phyloP scores from a whole-genome alignment of 106 monocot genomes.

The Vanilla planifolia region DNA sequence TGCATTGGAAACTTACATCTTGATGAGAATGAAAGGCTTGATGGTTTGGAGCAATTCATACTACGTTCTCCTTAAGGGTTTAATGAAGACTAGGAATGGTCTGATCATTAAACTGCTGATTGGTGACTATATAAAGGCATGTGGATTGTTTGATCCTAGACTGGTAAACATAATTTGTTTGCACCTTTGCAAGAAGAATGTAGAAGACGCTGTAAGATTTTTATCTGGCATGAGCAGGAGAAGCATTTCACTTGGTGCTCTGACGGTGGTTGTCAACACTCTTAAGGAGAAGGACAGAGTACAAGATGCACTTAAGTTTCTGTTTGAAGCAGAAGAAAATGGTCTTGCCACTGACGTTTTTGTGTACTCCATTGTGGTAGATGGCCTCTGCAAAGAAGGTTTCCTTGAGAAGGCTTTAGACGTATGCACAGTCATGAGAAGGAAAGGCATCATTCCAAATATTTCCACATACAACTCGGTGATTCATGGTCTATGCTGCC shows the following conservation, averaged over 20 bases:
- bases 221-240: slow-evolving; percentile 16
- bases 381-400: slow-evolving; percentile 79
- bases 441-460: slow-evolving; percentile 47
- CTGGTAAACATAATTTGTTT: slow-evolving; percentile 38
- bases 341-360: slow-evolving; percentile 38
- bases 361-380: slow-evolving; percentile 54
- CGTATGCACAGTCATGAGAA: slow-evolving; percentile 64
- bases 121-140: slow-evolving; percentile 49
- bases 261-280: slow-evolving; percentile 31
- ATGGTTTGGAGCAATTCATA: slow-evolving; percentile 42
- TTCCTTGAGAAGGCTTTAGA: slow-evolving; percentile 73
- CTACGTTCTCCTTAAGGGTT: slow-evolving; percentile 41
- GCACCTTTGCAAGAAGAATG: slow-evolving; percentile 42
- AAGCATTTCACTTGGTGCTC: slow-evolving; percentile 25
- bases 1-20: slow-evolving; percentile 43
- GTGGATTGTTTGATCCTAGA: slow-evolving; percentile 35
- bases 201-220: slow-evolving; percentile 26
- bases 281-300: slow-evolving; percentile 45
- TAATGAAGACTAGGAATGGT: slow-evolving; percentile 26
- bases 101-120: slow-evolving; percentile 26
- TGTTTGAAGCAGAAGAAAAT: slow-evolving; percentile 42
- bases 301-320: slow-evolving; percentile 52
- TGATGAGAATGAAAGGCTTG: slow-evolving; percentile 36
- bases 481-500: slow-evolving; percentile 68
- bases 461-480: slow-evolving; percentile 74